phyloP scores from a whole-genome alignment of 2,329 filamentous ascomycete genomes.

The Ascochyta rabiei region DNA sequence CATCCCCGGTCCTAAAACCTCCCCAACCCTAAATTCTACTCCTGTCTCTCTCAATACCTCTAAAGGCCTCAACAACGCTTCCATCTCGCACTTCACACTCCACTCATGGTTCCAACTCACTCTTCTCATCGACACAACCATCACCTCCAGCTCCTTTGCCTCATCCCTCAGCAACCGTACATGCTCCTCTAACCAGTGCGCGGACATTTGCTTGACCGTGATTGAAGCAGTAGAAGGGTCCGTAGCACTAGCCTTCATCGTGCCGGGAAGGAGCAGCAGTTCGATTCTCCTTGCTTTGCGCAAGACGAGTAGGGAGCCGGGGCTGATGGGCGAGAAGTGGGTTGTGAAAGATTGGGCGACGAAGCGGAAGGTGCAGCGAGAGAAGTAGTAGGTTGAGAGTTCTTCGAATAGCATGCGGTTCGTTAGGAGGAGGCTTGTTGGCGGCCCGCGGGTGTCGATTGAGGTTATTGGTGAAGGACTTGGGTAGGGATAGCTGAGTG shows the following conservation, averaged over 20 bases:
- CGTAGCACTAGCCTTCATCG: neutral
- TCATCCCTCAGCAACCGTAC: constrained; percentile 16
- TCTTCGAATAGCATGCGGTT: constrained; percentile 17
- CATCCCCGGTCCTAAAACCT: constrained; percentile 7
- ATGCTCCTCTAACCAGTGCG: constrained; percentile 16
- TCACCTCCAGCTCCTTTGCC: constrained; percentile 5
- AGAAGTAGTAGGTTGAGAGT: constrained; percentile 21
- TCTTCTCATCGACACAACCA: constrained; percentile 14
- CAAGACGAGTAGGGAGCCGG: neutral
- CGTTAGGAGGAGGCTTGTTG: constrained; percentile 16
- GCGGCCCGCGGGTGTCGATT: constrained; percentile 17
- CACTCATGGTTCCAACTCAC: constrained; percentile 7
- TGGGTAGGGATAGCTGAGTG: constrained; percentile 22
- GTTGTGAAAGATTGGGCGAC: constrained; percentile 7
- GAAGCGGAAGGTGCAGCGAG: constrained; percentile 20
- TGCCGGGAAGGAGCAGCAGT: constrained; percentile 6
- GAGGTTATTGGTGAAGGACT: constrained; percentile 18
- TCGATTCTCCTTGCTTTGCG: constrained; percentile 9
- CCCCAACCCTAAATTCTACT: constrained; percentile 15
- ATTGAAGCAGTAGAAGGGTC: neutral
- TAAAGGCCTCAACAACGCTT: constrained; percentile 16
- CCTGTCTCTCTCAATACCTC: constrained; percentile 3
- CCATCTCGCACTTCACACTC: constrained; percentile 13
- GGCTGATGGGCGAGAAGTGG: neutral
- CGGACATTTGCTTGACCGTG: constrained; percentile 1